Evolutionary conservation across 2,329 filamentous ascomycete species (phyloP).

Genomic region (Colletotrichum musicola): DNA sequence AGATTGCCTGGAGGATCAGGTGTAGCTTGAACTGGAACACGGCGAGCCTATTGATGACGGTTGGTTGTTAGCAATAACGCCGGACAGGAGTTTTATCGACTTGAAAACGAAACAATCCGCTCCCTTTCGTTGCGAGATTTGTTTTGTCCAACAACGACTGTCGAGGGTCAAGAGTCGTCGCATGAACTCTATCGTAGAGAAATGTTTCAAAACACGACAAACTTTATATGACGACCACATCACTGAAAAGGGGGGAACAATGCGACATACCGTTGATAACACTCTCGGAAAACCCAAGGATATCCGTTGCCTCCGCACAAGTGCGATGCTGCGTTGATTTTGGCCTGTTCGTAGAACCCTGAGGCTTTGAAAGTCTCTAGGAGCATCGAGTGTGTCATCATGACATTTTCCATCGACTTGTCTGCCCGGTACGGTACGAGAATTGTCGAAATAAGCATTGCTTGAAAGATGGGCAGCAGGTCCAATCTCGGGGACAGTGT

Average conservation of each 20-base stretch:
- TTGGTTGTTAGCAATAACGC: no score
- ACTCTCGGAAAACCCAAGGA: conserved; percentile 25
- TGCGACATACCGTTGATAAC: conserved; percentile 18
- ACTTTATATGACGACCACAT: no score
- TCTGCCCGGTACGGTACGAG: conserved; percentile 30
- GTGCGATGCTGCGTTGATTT: conserved; percentile 16
- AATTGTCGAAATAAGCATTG: conserved; percentile 19
- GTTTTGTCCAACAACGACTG: no score
- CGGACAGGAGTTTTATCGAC: no score
- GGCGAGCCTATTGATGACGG: conserved; percentile 4
- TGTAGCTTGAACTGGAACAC: conserved; percentile 34
- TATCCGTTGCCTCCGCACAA: not conserved
- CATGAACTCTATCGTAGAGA: no score
- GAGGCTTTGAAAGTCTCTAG: conserved; percentile 26
- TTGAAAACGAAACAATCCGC: no score
- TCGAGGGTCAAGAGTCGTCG: no score
- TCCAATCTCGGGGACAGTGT: conserved; percentile 12
- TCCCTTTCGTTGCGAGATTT: no score
- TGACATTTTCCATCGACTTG: conserved; percentile 24
- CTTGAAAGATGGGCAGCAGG: conserved; percentile 26
- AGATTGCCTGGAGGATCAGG: conserved; percentile 33
- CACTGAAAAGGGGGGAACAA: no score
- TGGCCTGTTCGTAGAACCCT: conserved; percentile 21
- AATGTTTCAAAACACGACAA: no score
- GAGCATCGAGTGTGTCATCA: conserved; percentile 30